A percentile compares a stretch with the other conserved stretches of the same genome.
Evolutionary conservation across 768 basidiomycete species (phyloP).

Genomic region (Termitomyces bulborhizus): DNA sequence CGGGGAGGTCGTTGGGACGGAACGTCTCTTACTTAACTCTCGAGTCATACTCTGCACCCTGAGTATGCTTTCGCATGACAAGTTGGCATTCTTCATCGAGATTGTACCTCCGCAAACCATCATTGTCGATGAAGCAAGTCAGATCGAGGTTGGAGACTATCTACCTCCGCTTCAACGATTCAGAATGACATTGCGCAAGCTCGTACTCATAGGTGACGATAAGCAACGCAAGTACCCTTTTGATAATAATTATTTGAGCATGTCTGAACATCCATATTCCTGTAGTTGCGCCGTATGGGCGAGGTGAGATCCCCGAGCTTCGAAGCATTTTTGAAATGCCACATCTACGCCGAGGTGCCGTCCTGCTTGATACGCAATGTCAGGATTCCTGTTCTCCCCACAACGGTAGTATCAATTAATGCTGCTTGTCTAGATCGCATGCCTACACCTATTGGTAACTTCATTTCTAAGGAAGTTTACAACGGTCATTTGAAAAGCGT

Average conservation of each 20-base stretch:
- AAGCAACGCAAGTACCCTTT: constrained; percentile 37
- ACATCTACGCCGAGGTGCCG: constrained; percentile 34
- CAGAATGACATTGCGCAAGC: constrained; percentile 30
- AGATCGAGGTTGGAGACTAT: constrained; percentile 46
- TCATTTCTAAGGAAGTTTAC: constrained; percentile 60
- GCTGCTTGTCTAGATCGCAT: constrained; percentile 42
- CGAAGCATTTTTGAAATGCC: constrained; percentile 57
- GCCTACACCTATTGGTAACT: constrained; percentile 55
- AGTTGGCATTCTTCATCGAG: constrained; percentile 17
- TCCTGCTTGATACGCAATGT: constrained; percentile 63
- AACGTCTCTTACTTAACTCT: constrained; percentile 26
- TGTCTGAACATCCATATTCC: neutral
- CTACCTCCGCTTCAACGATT: constrained; percentile 31
- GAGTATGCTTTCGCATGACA: constrained; percentile 47
- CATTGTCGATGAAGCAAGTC: constrained; percentile 51
- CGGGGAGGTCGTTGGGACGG: constrained; percentile 15
- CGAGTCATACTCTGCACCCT: constrained; percentile 64
- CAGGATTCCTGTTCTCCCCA: constrained; percentile 12
- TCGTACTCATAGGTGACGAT: constrained; percentile 47
- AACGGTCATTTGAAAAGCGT: constrained; percentile 38
- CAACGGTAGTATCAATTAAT: neutral
- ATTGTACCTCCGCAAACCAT: constrained; percentile 32
- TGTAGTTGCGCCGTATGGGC: constrained; percentile 62
- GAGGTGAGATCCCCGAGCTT: constrained; percentile 42
- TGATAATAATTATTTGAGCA: neutral